These are phyloP conservation scores for Lichtheimia corymbifera DNA, from an alignment of 371 early-diverging fungal genomes.

Conservation along the genomic window DNA sequence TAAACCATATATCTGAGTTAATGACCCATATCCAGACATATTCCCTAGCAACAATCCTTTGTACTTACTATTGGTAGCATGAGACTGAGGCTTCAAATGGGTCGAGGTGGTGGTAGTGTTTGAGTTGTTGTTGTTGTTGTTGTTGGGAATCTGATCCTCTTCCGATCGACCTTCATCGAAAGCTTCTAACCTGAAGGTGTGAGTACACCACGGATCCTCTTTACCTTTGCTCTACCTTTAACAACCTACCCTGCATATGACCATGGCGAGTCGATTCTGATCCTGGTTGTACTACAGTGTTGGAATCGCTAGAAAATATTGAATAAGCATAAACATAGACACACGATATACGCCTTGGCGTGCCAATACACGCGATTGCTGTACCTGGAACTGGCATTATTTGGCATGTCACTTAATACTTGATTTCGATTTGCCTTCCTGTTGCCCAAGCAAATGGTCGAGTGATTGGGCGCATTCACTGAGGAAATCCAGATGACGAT, in stretches of 20 bases:
- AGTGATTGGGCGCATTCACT: conserved; percentile 2
- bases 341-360: not conserved
- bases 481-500: no score
- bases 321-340: not conserved
- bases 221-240: no score
- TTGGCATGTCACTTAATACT: conserved; percentile 4
- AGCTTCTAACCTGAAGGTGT: no score
- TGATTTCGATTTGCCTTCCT: not conserved
- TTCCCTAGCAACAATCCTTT: no score
- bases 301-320: not conserved
- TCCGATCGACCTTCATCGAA: no score
- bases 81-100: no score
- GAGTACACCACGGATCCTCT: no score
- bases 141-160: no score
- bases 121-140: no score
- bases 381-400: conserved; percentile 4
- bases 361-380: not conserved
- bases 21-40: no score
- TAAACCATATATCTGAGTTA: not conserved
- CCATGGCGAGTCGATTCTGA: not conserved
- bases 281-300: conserved; percentile 1
- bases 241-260: not conserved
- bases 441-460: conserved; percentile 1
- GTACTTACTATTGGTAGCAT: no score
- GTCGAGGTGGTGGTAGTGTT: no score